Evolutionary conservation across 495 filamentous ascomycete genomes (phyloP).

Genomic region (Achaetomiella virescens): DNA sequence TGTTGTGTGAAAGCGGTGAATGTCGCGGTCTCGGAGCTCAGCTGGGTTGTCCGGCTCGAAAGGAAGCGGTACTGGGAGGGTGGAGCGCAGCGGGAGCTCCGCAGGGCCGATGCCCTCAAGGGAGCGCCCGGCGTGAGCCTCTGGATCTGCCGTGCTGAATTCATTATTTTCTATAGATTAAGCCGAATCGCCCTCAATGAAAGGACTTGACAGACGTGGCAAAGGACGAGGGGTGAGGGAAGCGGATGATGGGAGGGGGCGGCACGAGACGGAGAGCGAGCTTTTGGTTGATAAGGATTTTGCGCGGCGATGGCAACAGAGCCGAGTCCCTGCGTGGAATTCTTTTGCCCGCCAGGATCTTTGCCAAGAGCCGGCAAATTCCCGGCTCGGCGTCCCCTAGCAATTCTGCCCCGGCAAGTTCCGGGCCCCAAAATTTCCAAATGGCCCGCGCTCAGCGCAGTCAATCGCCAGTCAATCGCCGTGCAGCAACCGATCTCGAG

Average conservation of each 20-base stretch:
- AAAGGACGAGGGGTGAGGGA: background rate
- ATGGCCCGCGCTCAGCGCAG: background rate
- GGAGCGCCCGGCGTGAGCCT: slow-evolving; percentile 37
- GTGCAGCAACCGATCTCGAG: background rate
- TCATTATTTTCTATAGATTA: slow-evolving; percentile 33
- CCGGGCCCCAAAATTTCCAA: slow-evolving; percentile 19
- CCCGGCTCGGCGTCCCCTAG: slow-evolving; percentile 12
- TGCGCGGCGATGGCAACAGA: slow-evolving; percentile 9
- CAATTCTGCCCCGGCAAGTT: background rate
- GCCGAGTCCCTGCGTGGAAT: slow-evolving; percentile 6
- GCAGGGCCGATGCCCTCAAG: slow-evolving; percentile 32
- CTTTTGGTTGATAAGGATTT: slow-evolving; percentile 7
- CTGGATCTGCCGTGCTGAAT: slow-evolving; percentile 38
- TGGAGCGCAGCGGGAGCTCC: slow-evolving; percentile 44
- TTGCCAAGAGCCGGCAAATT: slow-evolving; percentile 24
- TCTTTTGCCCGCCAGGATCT: slow-evolving; percentile 20
- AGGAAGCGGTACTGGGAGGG: slow-evolving; percentile 56
- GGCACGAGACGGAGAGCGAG: background rate
- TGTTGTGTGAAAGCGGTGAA: slow-evolving; percentile 23
- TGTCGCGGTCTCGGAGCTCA: slow-evolving; percentile 17
- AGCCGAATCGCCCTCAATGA: slow-evolving; percentile 1
- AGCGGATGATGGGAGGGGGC: background rate
- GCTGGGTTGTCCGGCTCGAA: slow-evolving; percentile 27
- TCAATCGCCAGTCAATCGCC: background rate
- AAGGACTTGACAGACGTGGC: background rate